A percentile compares a stretch with the other conserved stretches of the same genome.
Conservation (phyloP, 805 yeast genomes). For the Ogataea saltuana region DNA sequence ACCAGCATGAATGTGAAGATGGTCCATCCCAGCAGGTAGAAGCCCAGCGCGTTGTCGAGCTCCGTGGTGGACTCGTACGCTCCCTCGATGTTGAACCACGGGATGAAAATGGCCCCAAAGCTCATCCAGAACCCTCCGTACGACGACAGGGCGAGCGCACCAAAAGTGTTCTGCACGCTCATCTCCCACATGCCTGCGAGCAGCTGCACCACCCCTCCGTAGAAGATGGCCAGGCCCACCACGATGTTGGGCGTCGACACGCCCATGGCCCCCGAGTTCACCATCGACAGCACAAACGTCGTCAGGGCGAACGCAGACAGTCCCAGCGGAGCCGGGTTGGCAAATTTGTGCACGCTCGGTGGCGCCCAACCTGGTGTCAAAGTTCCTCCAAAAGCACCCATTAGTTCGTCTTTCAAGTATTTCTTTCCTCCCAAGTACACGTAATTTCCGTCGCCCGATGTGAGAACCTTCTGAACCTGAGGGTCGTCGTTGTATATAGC, state of each 20-base stretch:
- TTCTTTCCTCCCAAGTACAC: conserved; percentile 71
- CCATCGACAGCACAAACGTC: conserved; percentile 62
- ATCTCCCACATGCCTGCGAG: conserved; percentile 77
- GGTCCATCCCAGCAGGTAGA: conserved; percentile 62
- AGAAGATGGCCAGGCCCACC: conserved; percentile 65
- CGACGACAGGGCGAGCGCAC: conserved; percentile 61
- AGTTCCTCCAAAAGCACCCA: conserved; percentile 79
- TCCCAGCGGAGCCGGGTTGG: conserved; percentile 78
- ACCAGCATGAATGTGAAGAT: conserved; percentile 61
- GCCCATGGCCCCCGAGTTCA: conserved; percentile 68
- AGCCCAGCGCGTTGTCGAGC: conserved; percentile 53
- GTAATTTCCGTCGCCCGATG: conserved; percentile 62
- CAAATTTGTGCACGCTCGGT: conserved; percentile 60
- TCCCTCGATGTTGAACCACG: conserved; percentile 57
- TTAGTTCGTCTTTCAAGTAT: conserved; percentile 60
- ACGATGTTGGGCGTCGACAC: conserved; percentile 60
- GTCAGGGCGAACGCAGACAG: conserved; percentile 70
- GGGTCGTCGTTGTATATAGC: conserved; percentile 22
- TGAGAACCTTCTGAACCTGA: conserved; percentile 33
- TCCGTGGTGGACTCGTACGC: conserved; percentile 48
- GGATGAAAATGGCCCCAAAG: conserved; percentile 63
- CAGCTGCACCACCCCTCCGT: conserved; percentile 72
- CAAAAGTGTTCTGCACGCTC: conserved; percentile 74
- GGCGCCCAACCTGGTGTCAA: conserved; percentile 66
- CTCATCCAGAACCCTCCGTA: conserved; percentile 80